Conservation (phyloP, 805 yeast genomes). For the Starmerella vaccinii region DNA sequence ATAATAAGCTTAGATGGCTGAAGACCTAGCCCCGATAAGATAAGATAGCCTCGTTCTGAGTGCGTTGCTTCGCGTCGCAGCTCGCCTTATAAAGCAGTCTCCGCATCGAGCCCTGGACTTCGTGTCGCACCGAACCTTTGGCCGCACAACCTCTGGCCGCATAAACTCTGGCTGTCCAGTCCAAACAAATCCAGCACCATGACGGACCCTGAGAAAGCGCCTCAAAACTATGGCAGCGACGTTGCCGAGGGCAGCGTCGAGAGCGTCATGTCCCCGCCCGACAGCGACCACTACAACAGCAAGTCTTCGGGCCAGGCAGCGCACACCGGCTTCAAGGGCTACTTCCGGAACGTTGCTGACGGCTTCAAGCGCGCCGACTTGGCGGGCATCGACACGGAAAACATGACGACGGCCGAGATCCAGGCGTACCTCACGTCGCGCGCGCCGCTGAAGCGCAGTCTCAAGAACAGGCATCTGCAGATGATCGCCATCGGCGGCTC, state of each 20-base stretch:
- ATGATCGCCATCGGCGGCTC: conserved; percentile 80
- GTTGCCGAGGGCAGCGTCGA: conserved; percentile 6
- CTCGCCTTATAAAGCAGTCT: background rate
- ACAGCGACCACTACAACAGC: background rate
- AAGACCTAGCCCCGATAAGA: conserved; percentile 1
- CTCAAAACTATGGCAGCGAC: background rate
- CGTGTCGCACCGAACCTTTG: too few relatives aligned
- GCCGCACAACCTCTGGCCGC: too few relatives aligned
- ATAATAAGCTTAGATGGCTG: background rate
- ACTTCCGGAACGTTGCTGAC: conserved; percentile 25
- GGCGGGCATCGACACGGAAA: conserved; percentile 30
- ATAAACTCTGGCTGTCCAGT: background rate
- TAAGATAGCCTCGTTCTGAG: conserved; percentile 4
- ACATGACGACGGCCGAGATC: conserved; percentile 30
- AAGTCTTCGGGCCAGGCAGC: background rate
- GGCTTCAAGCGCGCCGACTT: conserved; percentile 40
- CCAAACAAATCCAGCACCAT: background rate
- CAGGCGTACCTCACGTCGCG: conserved; percentile 17
- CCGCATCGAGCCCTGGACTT: background rate
- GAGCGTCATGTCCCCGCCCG: conserved; percentile 1
- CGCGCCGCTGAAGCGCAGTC: conserved; percentile 31
- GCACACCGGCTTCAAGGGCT: conserved; percentile 10
- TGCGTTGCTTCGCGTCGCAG: conserved; percentile 4
- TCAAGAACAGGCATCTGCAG: conserved; percentile 31
- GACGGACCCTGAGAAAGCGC: conserved; percentile 3